These are phyloP conservation scores for Apophysomyces trapeziformis DNA, from an alignment of 371 early-diverging fungal species.

Conservation along the genomic window DNA sequence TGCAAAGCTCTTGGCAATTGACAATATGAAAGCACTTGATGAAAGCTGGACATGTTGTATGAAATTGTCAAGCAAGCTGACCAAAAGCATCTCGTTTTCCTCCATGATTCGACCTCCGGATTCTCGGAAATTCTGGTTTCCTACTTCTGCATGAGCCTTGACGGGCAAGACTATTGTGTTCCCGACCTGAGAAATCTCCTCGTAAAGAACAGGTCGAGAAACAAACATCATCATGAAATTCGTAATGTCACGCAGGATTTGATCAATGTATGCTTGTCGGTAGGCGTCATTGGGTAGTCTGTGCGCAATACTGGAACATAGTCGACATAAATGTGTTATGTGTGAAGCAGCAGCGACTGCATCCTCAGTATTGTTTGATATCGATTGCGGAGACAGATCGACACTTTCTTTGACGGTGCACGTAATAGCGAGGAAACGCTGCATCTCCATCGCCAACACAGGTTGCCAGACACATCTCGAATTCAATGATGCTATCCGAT, in stretches of 20 bases:
- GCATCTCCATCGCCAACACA: constrained; percentile 10
- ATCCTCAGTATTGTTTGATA: background rate
- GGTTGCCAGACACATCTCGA: constrained; percentile 15
- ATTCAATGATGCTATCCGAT: background rate
- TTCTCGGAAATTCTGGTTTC: constrained; percentile 19
- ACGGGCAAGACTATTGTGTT: constrained; percentile 10
- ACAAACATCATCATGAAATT: constrained; percentile 32
- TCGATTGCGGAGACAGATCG: background rate
- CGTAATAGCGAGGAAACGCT: constrained; percentile 10
- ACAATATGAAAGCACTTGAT: background rate
- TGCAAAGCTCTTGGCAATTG: constrained; percentile 19
- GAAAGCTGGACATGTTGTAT: constrained; percentile 33
- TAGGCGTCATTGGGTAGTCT: background rate
- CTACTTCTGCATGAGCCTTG: constrained; percentile 29
- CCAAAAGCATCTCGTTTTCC: constrained; percentile 21
- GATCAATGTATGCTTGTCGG: constrained; percentile 14
- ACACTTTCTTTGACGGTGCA: constrained; percentile 1
- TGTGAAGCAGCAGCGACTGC: background rate
- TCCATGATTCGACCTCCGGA: background rate
- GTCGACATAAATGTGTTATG: constrained; percentile 7
- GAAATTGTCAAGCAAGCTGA: constrained; percentile 26
- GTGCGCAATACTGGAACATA: constrained; percentile 3
- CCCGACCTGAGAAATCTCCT: constrained; percentile 23
- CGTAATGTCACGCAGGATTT: constrained; percentile 20
- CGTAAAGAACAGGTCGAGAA: constrained; percentile 23